These are phyloP conservation scores for Secale cereale DNA, from an alignment of 176 grass and related monocot species.

Conservation along the genomic window DNA sequence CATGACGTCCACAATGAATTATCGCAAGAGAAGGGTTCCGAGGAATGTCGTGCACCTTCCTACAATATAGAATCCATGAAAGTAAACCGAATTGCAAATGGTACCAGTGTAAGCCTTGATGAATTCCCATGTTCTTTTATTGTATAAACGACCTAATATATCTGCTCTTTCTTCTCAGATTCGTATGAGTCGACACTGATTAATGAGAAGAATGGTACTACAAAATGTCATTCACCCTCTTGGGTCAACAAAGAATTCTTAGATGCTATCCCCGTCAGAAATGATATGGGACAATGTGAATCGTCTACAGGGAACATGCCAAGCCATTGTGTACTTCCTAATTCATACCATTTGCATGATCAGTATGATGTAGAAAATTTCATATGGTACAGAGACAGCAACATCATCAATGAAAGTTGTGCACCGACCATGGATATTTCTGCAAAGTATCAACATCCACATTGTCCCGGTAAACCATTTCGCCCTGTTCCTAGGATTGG, in stretches of 20 bases:
- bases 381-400: neutral
- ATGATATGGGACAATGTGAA: too few relatives aligned
- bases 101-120: neutral
- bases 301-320: too few relatives aligned
- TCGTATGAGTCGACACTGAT: neutral
- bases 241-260: too few relatives aligned
- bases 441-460: neutral
- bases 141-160: neutral
- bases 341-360: neutral
- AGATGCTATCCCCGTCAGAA: too few relatives aligned
- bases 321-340: too few relatives aligned
- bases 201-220: neutral
- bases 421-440: neutral
- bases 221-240: neutral
- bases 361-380: neutral
- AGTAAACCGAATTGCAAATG: neutral
- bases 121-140: neutral
- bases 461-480: neutral
- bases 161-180: neutral
- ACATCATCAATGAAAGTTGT: neutral
- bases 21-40: neutral
- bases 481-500: neutral
- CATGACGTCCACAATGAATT: neutral
- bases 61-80: neutral
- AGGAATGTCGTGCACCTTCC: neutral